A percentile compares a stretch with the other conserved stretches of the same genome.
Conservation (phyloP, 139 green algal species). For the Tetradesmus obliquus region DNA sequence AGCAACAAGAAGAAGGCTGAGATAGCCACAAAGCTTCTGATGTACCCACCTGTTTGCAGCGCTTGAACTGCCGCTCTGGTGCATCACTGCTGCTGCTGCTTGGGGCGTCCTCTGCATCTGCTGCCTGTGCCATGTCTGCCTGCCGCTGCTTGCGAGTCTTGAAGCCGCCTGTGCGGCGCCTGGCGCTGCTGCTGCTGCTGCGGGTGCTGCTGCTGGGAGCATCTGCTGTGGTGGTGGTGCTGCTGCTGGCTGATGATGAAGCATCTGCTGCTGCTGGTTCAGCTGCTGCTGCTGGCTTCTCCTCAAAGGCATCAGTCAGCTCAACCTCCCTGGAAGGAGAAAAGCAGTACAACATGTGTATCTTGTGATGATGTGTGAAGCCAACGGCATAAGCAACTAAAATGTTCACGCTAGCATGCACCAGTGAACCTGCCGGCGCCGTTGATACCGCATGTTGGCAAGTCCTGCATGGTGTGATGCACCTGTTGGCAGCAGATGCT, state of each 20-base stretch:
- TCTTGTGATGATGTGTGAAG: neutral
- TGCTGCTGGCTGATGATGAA: neutral
- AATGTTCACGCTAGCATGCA: neutral
- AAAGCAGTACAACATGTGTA: no score
- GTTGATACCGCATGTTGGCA: no score
- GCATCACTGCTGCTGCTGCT: neutral
- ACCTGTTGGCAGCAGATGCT: no score
- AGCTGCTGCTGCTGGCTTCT: neutral
- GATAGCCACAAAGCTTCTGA: neutral
- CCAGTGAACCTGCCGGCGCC: neutral
- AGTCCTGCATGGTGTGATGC: no score
- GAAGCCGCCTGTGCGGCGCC: neutral
- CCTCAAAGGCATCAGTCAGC: constrained; percentile 40
- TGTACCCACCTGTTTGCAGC: neutral
- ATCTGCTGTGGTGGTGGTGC: neutral
- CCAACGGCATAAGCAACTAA: neutral
- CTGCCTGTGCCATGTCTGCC: constrained; percentile 14
- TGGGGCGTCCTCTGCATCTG: neutral
- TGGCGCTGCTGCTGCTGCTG: constrained; percentile 23
- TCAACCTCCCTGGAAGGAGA: neutral
- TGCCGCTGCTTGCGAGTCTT: constrained; percentile 42
- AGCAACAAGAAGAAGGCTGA: no score
- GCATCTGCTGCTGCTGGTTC: neutral
- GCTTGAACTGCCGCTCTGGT: neutral
- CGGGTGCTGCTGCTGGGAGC: neutral